These are phyloP conservation scores for Austroboletus niveus DNA, from an alignment of 1,284 basidiomycete species.

Conservation along the genomic window DNA sequence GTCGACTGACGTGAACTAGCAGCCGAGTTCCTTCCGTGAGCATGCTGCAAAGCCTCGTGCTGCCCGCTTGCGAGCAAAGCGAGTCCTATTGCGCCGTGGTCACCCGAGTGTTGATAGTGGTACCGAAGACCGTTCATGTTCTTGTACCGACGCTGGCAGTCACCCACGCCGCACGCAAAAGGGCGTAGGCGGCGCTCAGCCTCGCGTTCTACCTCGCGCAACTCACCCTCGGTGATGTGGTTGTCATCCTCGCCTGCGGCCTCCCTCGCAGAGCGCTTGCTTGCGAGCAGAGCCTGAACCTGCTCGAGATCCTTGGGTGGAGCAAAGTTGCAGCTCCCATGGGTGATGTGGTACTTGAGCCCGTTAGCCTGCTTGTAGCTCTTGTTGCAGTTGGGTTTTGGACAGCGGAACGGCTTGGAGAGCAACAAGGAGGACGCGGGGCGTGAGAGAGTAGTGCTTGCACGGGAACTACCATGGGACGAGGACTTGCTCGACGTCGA, in stretches of 20 bases:
- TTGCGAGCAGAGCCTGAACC: conserved; percentile 63
- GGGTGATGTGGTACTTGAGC: conserved; percentile 95
- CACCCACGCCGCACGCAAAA: conserved; percentile 87
- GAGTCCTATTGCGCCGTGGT: conserved; percentile 87
- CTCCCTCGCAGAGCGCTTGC: conserved; percentile 50
- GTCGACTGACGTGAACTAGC: conserved; percentile 35
- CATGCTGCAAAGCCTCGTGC: conserved; percentile 56
- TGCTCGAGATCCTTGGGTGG: conserved; percentile 78
- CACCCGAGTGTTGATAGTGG: conserved; percentile 96
- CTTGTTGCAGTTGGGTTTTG: conserved; percentile 97
- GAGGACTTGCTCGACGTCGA: conserved; percentile 11
- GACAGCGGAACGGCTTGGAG: conserved; percentile 94
- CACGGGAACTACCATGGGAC: conserved; percentile 31
- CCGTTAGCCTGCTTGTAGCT: conserved; percentile 97
- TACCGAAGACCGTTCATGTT: conserved; percentile 97
- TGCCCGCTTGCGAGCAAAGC: conserved; percentile 82
- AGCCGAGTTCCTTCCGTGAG: conserved; percentile 27
- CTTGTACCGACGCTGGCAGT: conserved; percentile 93
- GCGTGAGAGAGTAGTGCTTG: conserved; percentile 49
- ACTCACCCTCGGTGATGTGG: conserved; percentile 62
- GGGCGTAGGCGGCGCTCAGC: conserved; percentile 80
- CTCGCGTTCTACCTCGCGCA: conserved; percentile 75
- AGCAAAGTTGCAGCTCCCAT: conserved; percentile 91
- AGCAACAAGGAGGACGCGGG: conserved; percentile 53
- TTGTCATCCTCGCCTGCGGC: conserved; percentile 34